Conservation (phyloP, 1,284 basidiomycete species). For the Ceratobasidium sp. region DNA sequence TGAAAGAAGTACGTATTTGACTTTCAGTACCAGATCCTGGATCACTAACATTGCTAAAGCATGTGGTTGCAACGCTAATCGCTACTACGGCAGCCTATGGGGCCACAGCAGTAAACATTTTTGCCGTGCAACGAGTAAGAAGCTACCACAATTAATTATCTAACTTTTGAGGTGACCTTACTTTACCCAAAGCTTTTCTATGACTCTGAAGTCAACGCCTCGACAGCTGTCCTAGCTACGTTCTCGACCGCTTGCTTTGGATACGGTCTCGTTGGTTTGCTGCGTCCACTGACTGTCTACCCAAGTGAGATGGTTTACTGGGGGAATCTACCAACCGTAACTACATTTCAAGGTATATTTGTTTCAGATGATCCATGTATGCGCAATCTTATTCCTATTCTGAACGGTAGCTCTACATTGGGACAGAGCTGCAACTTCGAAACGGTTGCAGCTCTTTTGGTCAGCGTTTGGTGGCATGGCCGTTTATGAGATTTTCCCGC, state of each 20-base stretch:
- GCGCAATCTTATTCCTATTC: neutral
- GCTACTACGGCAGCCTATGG: slow-evolving; percentile 63
- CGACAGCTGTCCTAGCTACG: slow-evolving; percentile 66
- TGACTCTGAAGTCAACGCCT: slow-evolving; percentile 59
- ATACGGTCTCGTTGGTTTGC: slow-evolving; percentile 64
- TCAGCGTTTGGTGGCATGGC: slow-evolving; percentile 62
- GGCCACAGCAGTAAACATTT: slow-evolving; percentile 62
- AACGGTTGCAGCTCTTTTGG: slow-evolving; percentile 69
- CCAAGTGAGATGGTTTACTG: slow-evolving; percentile 78
- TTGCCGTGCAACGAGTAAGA: slow-evolving; percentile 64
- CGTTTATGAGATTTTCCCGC: slow-evolving; percentile 61
- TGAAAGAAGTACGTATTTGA: slow-evolving; percentile 61
- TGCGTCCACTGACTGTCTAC: slow-evolving; percentile 67
- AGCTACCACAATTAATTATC: neutral
- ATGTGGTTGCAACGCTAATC: slow-evolving; percentile 65
- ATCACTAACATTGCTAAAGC: slow-evolving; percentile 49
- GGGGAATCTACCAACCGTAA: slow-evolving; percentile 61
- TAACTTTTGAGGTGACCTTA: neutral
- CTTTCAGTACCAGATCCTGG: slow-evolving; percentile 36
- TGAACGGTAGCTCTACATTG: slow-evolving; percentile 58
- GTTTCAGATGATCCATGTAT: neutral
- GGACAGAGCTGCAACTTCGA: slow-evolving; percentile 55
- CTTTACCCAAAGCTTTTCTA: slow-evolving; percentile 75
- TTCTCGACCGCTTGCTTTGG: slow-evolving; percentile 72
- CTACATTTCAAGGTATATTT: slow-evolving; percentile 63